Evolutionary conservation across 805 yeast species (phyloP).

Genomic region (Candida tammaniensis): DNA sequence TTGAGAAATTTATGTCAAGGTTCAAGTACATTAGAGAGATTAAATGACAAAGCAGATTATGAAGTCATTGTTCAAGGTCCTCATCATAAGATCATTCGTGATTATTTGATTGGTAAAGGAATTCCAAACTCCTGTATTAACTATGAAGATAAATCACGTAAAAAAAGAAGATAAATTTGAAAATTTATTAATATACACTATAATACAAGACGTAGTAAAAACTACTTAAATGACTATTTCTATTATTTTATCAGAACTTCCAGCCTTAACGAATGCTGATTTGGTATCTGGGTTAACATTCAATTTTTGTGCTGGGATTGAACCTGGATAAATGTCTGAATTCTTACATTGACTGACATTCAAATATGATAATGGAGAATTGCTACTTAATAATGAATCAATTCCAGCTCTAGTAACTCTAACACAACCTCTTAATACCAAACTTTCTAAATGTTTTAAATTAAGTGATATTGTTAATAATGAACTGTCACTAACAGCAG

Average conservation of each 20-base stretch:
- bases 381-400: slow-evolving; percentile 60
- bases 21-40: slow-evolving; percentile 69
- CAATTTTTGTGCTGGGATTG: slow-evolving; percentile 55
- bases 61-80: slow-evolving; percentile 92
- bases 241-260: slow-evolving; percentile 51
- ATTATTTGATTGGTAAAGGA: slow-evolving; percentile 58
- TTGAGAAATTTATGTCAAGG: slow-evolving; percentile 84
- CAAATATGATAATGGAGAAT: slow-evolving; percentile 48
- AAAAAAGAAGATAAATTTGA: slow-evolving; percentile 28
- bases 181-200: slow-evolving; percentile 8
- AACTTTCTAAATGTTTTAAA: slow-evolving; percentile 44
- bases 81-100: slow-evolving; percentile 63
- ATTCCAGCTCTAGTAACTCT: slow-evolving; percentile 77
- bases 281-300: slow-evolving; percentile 49
- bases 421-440: slow-evolving; percentile 66
- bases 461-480: slow-evolving; percentile 57
- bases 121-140: slow-evolving; percentile 64
- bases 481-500: slow-evolving; percentile 74
- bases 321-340: slow-evolving; percentile 60
- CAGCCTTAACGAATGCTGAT: slow-evolving; percentile 57
- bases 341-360: slow-evolving; percentile 73
- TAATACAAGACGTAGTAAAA: slow-evolving; percentile 1
- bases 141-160: slow-evolving; percentile 59
- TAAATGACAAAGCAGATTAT: slow-evolving; percentile 49
- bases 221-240: slow-evolving; percentile 52